Evolutionary conservation across 2,329 filamentous ascomycete genomes (phyloP), one percentile per base, ranked within the genome.

Genomic region (Coccinonectria pachysandricola): DNA sequence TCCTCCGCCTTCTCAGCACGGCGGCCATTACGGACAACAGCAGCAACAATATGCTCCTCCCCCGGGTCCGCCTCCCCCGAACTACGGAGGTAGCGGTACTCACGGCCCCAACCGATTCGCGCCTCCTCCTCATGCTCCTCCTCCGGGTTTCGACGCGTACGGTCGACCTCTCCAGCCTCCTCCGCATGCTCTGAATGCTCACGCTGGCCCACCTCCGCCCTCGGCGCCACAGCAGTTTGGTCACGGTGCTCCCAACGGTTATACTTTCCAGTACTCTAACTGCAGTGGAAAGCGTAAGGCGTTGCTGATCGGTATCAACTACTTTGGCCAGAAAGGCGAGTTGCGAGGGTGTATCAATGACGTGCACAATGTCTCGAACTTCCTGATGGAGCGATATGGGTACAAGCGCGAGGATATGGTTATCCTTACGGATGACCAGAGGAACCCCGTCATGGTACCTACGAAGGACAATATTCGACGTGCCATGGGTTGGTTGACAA

Each of bases 351-450:
- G 80, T 55, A 83, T 86, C 65, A 86, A 86, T 56, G 80, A 86
- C 50, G 77, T 80, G 17, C 75, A 78, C 57, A 86, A 86, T 50
- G 71, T 86, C 54, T 82, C 77, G 16, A 57, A 59, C 28, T 86
- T 83, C 53, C 57, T 86, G 34, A 74, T 76, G 39, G 65, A 76
- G 50, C 62, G 64, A 33, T 78, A 80, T 46, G 65, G 69, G 25
- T 86, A 85, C 56, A 78, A 75, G 63, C 64, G 75, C 34, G 79
- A 86, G 56, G 79, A 86, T 44, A 86, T 85, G 79, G 78, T 86
- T 21, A 72, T 78, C 30, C 57, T 86, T 53, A 85, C 80, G 9
- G 80, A 86, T 42, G 79, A 86, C 53, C 75, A 81, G 54, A 62
- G 65, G 39, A 71, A 83, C 45, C 71, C 75, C 3, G 69, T 75